phyloP scores from a whole-genome alignment of 768 basidiomycete species.

The Tulasnella calospora region DNA sequence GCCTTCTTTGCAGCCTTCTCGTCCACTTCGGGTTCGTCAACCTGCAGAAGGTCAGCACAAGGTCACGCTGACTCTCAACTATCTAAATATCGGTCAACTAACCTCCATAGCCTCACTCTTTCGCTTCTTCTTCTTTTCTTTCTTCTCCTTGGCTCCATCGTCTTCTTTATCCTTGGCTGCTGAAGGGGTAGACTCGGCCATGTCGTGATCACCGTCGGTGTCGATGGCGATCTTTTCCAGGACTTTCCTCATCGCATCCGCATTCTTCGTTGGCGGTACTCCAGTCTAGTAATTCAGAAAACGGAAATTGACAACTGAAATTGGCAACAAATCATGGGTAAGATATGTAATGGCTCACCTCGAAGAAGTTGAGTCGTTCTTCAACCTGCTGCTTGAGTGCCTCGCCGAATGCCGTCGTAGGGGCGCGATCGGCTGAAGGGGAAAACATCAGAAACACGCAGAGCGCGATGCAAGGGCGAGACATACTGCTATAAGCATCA shows the following conservation, averaged over 20 bases:
- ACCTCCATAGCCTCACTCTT: slow-evolving; percentile 36
- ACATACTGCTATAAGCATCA: slow-evolving; percentile 83
- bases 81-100: slow-evolving; percentile 14
- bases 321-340: not conserved
- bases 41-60: not conserved
- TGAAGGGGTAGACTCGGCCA: slow-evolving; percentile 52
- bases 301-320: not conserved
- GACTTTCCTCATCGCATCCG: slow-evolving; percentile 88
- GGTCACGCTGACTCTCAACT: not conserved
- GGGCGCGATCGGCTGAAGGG: slow-evolving; percentile 35
- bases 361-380: slow-evolving; percentile 91
- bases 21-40: slow-evolving; percentile 43
- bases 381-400: slow-evolving; percentile 92
- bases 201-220: slow-evolving; percentile 46
- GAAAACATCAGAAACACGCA: not conserved
- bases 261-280: slow-evolving; percentile 74
- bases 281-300: slow-evolving; percentile 47
- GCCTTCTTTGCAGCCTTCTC: slow-evolving; percentile 60
- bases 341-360: slow-evolving; percentile 38
- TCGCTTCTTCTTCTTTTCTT: slow-evolving; percentile 43
- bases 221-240: slow-evolving; percentile 69
- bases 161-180: slow-evolving; percentile 31
- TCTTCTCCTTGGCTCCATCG: slow-evolving; percentile 34
- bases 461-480: not conserved
- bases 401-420: slow-evolving; percentile 90